Percentiles rank a stretch among this genome's conserved stretches.
phyloP scores from a whole-genome alignment of 768 basidiomycete species.

The Artomyces pyxidatus region DNA sequence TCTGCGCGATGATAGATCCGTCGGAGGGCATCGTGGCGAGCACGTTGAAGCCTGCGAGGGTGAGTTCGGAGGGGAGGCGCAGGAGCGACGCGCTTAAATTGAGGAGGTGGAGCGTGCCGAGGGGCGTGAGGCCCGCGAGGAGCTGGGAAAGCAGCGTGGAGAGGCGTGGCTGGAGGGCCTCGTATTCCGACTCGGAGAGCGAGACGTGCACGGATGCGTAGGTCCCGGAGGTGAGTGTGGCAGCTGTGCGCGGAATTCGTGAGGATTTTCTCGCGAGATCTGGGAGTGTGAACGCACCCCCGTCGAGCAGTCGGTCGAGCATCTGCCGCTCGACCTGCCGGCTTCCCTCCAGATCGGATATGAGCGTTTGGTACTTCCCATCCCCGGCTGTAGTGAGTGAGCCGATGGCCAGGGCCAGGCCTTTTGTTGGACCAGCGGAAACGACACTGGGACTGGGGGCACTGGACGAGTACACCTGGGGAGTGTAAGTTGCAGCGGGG shows the following conservation, averaged over 20 bases:
- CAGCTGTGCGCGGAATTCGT: slow-evolving; percentile 38
- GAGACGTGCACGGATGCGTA: slow-evolving; percentile 64
- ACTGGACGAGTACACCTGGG: neutral
- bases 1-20: slow-evolving; percentile 57
- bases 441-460: slow-evolving; percentile 13
- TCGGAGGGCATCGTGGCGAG: slow-evolving; percentile 34
- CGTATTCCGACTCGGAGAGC: slow-evolving; percentile 59
- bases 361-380: slow-evolving; percentile 68
- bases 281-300: slow-evolving; percentile 47
- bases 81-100: slow-evolving; percentile 39
- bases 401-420: slow-evolving; percentile 63
- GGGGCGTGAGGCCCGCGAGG: slow-evolving; percentile 48
- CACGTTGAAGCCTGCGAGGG: slow-evolving; percentile 56
- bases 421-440: slow-evolving; percentile 26
- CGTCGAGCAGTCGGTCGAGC: slow-evolving; percentile 74
- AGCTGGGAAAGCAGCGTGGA: slow-evolving; percentile 53
- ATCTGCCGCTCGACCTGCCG: slow-evolving; percentile 67
- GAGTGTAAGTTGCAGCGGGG: slow-evolving; percentile 46
- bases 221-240: slow-evolving; percentile 39
- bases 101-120: slow-evolving; percentile 62
- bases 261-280: slow-evolving; percentile 1
- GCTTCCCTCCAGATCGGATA: slow-evolving; percentile 48
- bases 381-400: slow-evolving; percentile 72
- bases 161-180: slow-evolving; percentile 42
- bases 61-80: slow-evolving; percentile 49